A percentile compares a stretch with the other conserved stretches of the same genome.
phyloP scores from a whole-genome alignment of 2,329 filamentous ascomycete species.

The Sclerotinia trifoliorum region DNA sequence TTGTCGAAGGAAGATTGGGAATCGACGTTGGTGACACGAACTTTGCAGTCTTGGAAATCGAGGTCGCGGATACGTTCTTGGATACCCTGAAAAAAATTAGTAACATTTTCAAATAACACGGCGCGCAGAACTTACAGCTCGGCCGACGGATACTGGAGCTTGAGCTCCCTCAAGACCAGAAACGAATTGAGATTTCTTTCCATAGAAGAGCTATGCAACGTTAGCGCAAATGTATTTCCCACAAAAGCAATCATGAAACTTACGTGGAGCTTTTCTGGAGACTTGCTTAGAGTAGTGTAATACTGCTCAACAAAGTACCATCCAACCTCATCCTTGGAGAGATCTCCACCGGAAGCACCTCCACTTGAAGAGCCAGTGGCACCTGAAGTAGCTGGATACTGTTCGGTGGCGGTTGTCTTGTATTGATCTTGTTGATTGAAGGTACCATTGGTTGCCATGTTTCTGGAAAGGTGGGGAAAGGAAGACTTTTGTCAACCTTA shows the following conservation, averaged over 20 bases:
- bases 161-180: slow-evolving; percentile 89
- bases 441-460: slow-evolving; percentile 41
- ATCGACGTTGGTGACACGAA: slow-evolving; percentile 96
- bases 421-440: slow-evolving; percentile 41
- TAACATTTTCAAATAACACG: neutral
- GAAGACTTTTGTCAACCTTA: slow-evolving; percentile 31
- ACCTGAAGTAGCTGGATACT: slow-evolving; percentile 40
- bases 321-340: slow-evolving; percentile 88
- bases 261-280: slow-evolving; percentile 86
- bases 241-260: slow-evolving; percentile 37
- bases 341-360: slow-evolving; percentile 46
- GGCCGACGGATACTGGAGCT: slow-evolving; percentile 80
- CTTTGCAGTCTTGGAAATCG: slow-evolving; percentile 96
- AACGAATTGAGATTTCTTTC: slow-evolving; percentile 93
- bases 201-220: slow-evolving; percentile 74
- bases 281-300: slow-evolving; percentile 95
- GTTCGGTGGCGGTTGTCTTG: slow-evolving; percentile 37
- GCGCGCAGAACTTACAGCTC: slow-evolving; percentile 62
- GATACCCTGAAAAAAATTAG: slow-evolving; percentile 63
- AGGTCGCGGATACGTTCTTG: slow-evolving; percentile 91
- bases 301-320: slow-evolving; percentile 99
- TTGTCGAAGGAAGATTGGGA: slow-evolving; percentile 89
- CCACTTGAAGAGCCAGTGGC: slow-evolving; percentile 35
- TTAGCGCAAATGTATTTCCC: slow-evolving; percentile 25
- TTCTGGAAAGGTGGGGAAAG: slow-evolving; percentile 30